Conservation (phyloP, 208 protist genomes). For the Leishmania gerbilli region DNA sequence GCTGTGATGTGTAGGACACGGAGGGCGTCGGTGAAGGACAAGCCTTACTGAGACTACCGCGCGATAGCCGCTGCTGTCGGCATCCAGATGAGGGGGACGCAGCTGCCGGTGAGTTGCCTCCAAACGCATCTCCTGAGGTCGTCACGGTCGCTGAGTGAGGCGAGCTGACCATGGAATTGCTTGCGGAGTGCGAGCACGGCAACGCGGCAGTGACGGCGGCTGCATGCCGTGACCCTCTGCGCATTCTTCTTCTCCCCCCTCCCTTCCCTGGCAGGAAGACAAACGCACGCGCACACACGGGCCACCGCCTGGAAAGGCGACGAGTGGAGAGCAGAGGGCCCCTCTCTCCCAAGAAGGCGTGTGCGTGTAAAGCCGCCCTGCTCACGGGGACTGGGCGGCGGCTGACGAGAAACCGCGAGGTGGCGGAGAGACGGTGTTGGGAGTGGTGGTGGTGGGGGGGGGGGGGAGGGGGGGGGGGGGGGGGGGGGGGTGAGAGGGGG, state of each 20-base stretch:
- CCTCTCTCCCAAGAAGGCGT: background rate
- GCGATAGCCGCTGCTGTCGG: background rate
- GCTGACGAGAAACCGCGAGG: background rate
- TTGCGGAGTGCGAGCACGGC: conserved; percentile 18
- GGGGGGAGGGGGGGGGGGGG: too few relatives aligned
- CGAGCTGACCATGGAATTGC: conserved; percentile 9
- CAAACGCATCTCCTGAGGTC: background rate
- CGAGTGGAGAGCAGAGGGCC: background rate
- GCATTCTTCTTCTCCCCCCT: background rate
- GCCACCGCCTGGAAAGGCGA: background rate
- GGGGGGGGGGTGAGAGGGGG: background rate
- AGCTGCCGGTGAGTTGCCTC: background rate
- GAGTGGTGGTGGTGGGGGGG: background rate
- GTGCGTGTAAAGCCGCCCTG: background rate
- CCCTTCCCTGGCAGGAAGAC: background rate
- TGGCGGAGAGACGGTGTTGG: background rate
- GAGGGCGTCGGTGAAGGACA: conserved; percentile 1
- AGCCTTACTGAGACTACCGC: background rate
- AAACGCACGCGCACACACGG: background rate
- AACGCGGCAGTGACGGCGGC: background rate
- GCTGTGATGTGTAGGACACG: background rate
- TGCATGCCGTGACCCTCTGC: background rate
- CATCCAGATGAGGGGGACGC: background rate
- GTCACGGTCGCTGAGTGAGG: conserved; percentile 7
- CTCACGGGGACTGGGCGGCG: background rate